These are phyloP conservation scores for Phyllachora maydis DNA, from an alignment of 2,329 filamentous ascomycete genomes.

Conservation along the genomic window DNA sequence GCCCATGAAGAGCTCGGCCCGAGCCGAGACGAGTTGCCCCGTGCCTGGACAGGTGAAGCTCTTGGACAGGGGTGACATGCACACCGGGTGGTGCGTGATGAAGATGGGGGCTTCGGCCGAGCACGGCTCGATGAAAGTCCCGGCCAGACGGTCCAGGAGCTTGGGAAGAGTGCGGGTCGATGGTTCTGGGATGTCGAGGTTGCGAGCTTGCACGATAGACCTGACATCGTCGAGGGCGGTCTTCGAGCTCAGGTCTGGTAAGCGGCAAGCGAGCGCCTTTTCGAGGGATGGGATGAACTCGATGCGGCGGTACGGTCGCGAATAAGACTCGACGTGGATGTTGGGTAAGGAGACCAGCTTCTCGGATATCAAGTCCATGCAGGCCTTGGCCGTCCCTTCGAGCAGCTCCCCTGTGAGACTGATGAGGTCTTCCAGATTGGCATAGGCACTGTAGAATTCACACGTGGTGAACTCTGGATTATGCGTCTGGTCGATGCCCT, in stretches of 20 bases:
- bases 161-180: constrained; percentile 37
- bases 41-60: constrained; percentile 52
- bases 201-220: constrained; percentile 10
- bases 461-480: constrained; percentile 97
- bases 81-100: constrained; percentile 75
- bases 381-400: constrained; percentile 30
- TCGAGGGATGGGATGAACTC: constrained; percentile 74
- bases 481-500: constrained; percentile 76
- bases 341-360: constrained; percentile 23
- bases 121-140: constrained; percentile 56
- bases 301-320: constrained; percentile 38
- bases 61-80: constrained; percentile 81
- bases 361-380: constrained; percentile 21
- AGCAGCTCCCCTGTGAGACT: constrained; percentile 54
- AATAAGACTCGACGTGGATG: constrained; percentile 25
- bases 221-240: constrained; percentile 31
- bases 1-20: constrained; percentile 68
- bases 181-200: constrained; percentile 42
- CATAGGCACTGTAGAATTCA: constrained; percentile 86
- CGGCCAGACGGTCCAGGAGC: constrained; percentile 64
- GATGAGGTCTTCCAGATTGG: constrained; percentile 57
- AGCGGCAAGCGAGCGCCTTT: constrained; percentile 34
- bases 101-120: constrained; percentile 53
- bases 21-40: constrained; percentile 54
- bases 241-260: constrained; percentile 39